Evolutionary conservation across 495 filamentous ascomycete genomes (phyloP), one percentile per base, ranked within the genome.

Genomic region (Podospora fimiseda): DNA sequence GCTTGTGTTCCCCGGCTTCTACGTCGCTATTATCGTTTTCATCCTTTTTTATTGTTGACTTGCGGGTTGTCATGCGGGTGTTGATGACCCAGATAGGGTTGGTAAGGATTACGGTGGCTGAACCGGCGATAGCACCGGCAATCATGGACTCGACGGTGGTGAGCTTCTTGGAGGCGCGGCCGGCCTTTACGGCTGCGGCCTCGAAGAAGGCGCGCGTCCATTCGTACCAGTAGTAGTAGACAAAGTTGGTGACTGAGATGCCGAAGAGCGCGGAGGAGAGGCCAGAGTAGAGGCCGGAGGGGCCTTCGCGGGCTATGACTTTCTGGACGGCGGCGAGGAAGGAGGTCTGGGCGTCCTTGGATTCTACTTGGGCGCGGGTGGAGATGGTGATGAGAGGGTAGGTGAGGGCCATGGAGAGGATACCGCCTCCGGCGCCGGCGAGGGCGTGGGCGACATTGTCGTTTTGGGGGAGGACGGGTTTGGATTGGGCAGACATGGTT

Each of bases 201-300:
- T 95, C 89, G 70, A 97, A 96, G 60, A 84, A 84, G 40, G 88
- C 77, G 19, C 93, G 86, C 49, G 91, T 92, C 87, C 89, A 97
- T 74, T 99, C 93, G 74, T 96, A 99, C 88, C 93, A 99, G 73
- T 99, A 99, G 72, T 99, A 99, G 72, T 99, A 99, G 19, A 99
- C 91, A 60, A 99, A 97, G 71, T 99, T 99, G 50, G 93, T 99
- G 52, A 99, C 85, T 68, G 87, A 92, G 73, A 97, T 97, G 60
- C 94, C 93, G 68, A 99, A 96, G 3, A 99, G 77, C 8, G 93
- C 93, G 19, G 86, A 91, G 60, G 92, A 97, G 3, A 99, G 79
- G 13, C 94, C 94, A 13, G 79, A 74, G 43, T 94, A 99, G 9
- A 99, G 81, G 7, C 92, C 94, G 0, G 78, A 71, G 22, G 95